These are phyloP conservation scores for Trypanosoma lewisi DNA, from an alignment of 208 protist genomes.

Conservation along the genomic window DNA sequence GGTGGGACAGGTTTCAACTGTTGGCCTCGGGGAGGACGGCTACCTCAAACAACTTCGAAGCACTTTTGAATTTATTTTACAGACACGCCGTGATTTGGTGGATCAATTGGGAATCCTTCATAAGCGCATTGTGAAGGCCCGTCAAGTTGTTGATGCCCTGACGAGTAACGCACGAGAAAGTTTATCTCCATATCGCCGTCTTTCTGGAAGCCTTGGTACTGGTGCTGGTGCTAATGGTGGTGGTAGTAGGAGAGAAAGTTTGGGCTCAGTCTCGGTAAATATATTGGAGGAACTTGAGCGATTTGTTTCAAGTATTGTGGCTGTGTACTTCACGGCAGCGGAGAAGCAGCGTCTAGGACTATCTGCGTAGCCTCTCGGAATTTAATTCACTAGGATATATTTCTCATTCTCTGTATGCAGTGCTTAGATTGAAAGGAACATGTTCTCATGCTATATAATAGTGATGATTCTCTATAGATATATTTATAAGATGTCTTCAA, in stretches of 20 bases:
- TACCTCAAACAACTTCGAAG: constrained; percentile 62
- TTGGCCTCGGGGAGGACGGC: constrained; percentile 27
- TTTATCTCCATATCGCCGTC: neutral
- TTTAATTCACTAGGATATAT: neutral
- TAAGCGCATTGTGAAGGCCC: constrained; percentile 50
- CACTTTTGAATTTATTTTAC: constrained; percentile 84
- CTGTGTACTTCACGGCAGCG: constrained; percentile 42
- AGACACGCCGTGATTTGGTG: constrained; percentile 64
- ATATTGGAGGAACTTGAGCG: constrained; percentile 67
- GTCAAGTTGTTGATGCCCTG: constrained; percentile 68
- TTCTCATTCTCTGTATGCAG: neutral
- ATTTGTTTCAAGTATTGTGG: constrained; percentile 44
- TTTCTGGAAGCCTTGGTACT: constrained; percentile 5
- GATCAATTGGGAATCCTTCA: constrained; percentile 59
- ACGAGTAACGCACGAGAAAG: constrained; percentile 25
- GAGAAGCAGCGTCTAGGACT: constrained; percentile 73
- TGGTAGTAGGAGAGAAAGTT: constrained; percentile 8
- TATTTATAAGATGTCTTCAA: too few species aligned
- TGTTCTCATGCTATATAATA: too few species aligned
- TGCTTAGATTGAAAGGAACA: too few species aligned
- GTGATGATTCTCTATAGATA: too few species aligned
- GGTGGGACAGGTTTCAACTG: constrained; percentile 7
- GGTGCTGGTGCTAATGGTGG: too few species aligned
- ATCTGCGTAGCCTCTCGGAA: neutral
- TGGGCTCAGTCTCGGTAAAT: constrained; percentile 41